Evolutionary conservation across 768 basidiomycete genomes (phyloP).

Genomic region (Tulasnella sp.): DNA sequence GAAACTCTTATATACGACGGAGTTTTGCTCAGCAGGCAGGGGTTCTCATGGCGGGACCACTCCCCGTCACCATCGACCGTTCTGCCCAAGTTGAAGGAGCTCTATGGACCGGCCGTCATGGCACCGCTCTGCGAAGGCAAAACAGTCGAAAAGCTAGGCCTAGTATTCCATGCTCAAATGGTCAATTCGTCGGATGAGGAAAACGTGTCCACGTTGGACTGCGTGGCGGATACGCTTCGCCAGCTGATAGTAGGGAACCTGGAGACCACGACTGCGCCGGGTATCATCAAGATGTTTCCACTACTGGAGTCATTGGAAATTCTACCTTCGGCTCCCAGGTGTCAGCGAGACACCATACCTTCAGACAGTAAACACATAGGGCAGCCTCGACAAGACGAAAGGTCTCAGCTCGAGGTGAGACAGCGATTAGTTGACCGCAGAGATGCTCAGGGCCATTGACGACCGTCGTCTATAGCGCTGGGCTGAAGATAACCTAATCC

Average conservation of each 20-base stretch:
- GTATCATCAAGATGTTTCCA: background rate
- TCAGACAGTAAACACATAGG: background rate
- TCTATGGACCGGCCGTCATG: background rate
- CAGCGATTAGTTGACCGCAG: background rate
- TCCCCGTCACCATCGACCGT: background rate
- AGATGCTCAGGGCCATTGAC: background rate
- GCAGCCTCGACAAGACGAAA: background rate
- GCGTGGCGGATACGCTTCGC: background rate
- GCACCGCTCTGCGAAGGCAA: background rate
- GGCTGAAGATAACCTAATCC: background rate
- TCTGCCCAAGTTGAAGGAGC: background rate
- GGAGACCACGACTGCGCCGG: background rate
- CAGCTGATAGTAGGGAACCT: background rate
- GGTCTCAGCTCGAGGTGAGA: background rate
- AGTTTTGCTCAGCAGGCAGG: background rate
- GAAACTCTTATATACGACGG: background rate
- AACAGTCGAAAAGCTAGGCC: background rate
- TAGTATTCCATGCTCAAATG: background rate
- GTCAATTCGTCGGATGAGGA: too few relatives aligned
- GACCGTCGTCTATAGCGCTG: background rate
- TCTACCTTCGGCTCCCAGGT: background rate
- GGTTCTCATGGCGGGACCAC: background rate
- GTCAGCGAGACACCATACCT: background rate
- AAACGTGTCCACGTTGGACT: background rate
- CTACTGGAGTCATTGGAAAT: background rate